Conservation (phyloP, 2,329 filamentous ascomycete genomes). For the Aspergillus novofumigatus region DNA sequence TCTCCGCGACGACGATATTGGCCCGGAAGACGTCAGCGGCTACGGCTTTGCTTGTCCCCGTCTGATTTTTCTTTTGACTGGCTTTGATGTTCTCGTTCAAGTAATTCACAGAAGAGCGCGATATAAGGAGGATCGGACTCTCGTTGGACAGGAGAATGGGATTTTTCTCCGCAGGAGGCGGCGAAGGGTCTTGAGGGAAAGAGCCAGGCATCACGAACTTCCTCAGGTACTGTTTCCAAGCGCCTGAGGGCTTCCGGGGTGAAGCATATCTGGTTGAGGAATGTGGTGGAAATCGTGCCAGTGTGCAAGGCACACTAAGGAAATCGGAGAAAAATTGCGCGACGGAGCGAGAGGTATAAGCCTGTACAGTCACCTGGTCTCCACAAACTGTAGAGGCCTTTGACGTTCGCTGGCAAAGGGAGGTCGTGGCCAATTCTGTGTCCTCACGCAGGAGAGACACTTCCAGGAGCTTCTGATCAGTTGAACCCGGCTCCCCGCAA, state of each 20-base stretch:
- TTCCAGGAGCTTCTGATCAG: constrained; percentile 28
- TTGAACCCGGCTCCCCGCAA: constrained; percentile 32
- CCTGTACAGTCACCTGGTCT: constrained; percentile 66
- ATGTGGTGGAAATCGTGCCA: constrained; percentile 77
- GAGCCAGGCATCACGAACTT: constrained; percentile 47
- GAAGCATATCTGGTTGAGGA: constrained; percentile 67
- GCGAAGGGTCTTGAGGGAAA: constrained; percentile 45
- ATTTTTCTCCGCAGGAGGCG: constrained; percentile 49
- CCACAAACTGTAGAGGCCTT: constrained; percentile 72
- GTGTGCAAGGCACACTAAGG: constrained; percentile 72
- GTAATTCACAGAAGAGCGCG: constrained; percentile 70
- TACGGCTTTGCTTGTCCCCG: constrained; percentile 48
- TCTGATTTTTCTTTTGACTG: constrained; percentile 47
- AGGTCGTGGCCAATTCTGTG: constrained; percentile 58
- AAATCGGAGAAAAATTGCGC: constrained; percentile 72
- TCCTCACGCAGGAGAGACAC: constrained; percentile 32
- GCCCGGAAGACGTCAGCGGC: constrained; percentile 76
- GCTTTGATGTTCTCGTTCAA: constrained; percentile 70
- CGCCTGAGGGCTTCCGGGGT: constrained; percentile 55
- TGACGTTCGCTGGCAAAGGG: constrained; percentile 48
- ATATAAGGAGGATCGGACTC: constrained; percentile 84
- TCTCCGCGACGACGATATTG: constrained; percentile 71
- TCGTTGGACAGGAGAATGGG: constrained; percentile 84
- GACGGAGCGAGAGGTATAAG: constrained; percentile 63
- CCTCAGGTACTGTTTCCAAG: constrained; percentile 16